Conservation (phyloP, 495 filamentous ascomycete species). For the Tuber borchii region DNA sequence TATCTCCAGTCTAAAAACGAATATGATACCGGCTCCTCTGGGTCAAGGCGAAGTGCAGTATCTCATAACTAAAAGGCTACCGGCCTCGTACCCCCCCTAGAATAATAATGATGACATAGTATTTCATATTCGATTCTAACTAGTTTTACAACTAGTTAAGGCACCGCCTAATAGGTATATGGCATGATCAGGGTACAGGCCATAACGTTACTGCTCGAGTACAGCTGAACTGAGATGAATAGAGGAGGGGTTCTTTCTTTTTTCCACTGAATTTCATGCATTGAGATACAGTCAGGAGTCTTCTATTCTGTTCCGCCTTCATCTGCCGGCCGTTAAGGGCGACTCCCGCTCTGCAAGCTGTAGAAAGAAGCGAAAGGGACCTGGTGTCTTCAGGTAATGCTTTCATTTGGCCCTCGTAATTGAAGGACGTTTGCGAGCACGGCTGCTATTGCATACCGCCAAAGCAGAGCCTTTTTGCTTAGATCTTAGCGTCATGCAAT, state of each 20-base stretch:
- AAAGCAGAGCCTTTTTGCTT: no score
- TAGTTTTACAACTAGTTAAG: no score
- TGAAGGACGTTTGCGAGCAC: no score
- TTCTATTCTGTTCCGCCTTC: neutral
- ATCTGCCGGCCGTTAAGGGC: neutral
- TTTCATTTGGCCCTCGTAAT: neutral
- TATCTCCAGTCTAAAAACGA: neutral
- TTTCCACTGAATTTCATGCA: neutral
- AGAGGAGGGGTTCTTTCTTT: neutral
- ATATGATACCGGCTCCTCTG: slow-evolving; percentile 2
- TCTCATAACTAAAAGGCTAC: neutral
- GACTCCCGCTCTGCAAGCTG: slow-evolving; percentile 2
- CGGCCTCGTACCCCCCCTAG: neutral
- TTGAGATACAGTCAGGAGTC: neutral
- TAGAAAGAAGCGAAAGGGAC: neutral
- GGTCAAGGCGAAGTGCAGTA: neutral
- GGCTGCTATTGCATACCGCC: no score
- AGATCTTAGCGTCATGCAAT: no score
- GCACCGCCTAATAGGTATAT: neutral
- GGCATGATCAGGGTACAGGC: neutral
- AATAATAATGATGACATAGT: neutral
- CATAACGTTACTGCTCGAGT: neutral
- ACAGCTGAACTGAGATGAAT: neutral
- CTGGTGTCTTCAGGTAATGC: neutral
- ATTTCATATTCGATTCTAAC: no score